A percentile compares a stretch with the other conserved stretches of the same genome.
Conservation (phyloP, 2,329 filamentous ascomycete genomes). For the Immersiporthe knoxdaviesiana region DNA sequence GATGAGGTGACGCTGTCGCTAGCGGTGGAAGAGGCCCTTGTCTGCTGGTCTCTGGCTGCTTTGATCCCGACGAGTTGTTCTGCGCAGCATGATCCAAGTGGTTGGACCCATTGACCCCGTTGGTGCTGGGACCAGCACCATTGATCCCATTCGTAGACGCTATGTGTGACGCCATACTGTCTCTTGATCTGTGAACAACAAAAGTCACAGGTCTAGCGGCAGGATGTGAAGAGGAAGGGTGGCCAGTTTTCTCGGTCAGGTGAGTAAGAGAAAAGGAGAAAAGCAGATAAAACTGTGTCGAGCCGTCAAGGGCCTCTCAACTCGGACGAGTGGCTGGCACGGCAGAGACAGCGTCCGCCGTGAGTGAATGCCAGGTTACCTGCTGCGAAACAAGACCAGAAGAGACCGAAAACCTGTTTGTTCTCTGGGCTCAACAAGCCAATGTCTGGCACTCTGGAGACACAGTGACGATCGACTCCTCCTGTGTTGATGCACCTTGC, state of each 20-base stretch:
- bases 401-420: neutral
- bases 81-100: neutral
- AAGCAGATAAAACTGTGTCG: neutral
- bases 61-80: slow-evolving; percentile 6
- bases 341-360: neutral
- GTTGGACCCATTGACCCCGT: slow-evolving; percentile 6
- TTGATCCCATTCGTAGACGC: slow-evolving; percentile 27
- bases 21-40: slow-evolving; percentile 23
- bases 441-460: neutral
- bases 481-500: neutral
- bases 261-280: neutral
- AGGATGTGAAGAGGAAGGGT: neutral
- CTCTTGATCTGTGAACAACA: neutral
- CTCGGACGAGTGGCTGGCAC: neutral
- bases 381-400: neutral
- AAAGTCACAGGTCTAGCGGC: neutral
- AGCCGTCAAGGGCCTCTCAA: neutral
- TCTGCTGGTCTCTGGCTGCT: neutral
- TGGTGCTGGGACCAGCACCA: slow-evolving; percentile 14
- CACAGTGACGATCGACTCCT: neutral
- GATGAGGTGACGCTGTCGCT: slow-evolving; percentile 30
- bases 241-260: neutral
- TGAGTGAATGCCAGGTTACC: neutral
- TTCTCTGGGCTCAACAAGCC: neutral
- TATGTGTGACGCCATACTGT: slow-evolving; percentile 1